These are phyloP conservation scores for Tuber magnatum DNA, from an alignment of 495 filamentous ascomycete genomes.

Conservation along the genomic window DNA sequence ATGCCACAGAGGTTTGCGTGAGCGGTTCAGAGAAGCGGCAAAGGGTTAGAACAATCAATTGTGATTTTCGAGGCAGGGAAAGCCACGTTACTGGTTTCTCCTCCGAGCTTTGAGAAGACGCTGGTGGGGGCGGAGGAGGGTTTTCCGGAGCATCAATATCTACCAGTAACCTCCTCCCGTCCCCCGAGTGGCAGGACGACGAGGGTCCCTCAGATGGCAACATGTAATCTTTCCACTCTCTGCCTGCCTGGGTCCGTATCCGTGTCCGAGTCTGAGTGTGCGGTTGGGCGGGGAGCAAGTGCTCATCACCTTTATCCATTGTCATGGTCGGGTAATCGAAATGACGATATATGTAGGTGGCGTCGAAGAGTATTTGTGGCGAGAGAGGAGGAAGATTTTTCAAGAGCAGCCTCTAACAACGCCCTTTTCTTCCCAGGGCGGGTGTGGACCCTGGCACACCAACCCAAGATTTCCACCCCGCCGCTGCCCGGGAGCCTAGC, in stretches of 20 bases:
- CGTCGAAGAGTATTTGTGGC: not conserved
- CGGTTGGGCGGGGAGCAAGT: not conserved
- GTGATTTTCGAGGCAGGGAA: conserved; percentile 27
- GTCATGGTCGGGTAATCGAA: not conserved
- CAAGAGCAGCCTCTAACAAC: not conserved
- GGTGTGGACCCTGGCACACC: conserved; percentile 23
- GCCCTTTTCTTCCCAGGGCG: not conserved
- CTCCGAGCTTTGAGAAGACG: not conserved
- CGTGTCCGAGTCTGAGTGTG: not conserved
- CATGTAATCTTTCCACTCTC: not conserved
- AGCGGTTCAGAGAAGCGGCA: conserved; percentile 83
- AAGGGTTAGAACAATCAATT: conserved; percentile 48
- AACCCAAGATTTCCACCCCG: conserved; percentile 24
- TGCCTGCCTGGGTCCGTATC: not conserved
- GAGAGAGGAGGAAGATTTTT: conserved; percentile 1
- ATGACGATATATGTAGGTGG: not conserved
- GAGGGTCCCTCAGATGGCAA: not conserved
- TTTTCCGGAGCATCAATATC: not conserved
- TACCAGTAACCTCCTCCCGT: not conserved
- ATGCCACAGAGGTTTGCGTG: conserved; percentile 77
- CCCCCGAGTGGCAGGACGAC: not conserved
- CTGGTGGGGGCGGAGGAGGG: conserved; percentile 6
- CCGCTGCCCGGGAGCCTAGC: conserved; percentile 22
- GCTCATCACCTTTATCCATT: not conserved
- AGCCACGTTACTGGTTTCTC: conserved; percentile 17